These are phyloP conservation scores for Rhipidocladum racemiflorum DNA, from an alignment of 176 grass and related monocot species.

Conservation along the genomic window DNA sequence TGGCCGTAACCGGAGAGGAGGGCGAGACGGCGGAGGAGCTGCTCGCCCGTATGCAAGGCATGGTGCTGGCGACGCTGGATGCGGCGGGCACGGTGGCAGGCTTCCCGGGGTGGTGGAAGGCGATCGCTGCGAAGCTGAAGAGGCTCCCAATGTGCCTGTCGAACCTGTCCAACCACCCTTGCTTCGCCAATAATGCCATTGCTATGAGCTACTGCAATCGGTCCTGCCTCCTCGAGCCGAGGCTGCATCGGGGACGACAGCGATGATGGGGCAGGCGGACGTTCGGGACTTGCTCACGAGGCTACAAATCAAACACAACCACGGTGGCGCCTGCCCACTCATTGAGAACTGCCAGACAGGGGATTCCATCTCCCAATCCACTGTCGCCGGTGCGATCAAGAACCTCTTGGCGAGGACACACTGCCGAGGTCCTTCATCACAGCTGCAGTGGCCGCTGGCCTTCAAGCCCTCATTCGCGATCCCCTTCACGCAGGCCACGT, in stretches of 20 bases:
- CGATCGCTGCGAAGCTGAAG: constrained; percentile 57
- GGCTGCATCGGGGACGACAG: not conserved
- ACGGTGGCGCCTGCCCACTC: no score
- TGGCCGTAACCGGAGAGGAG: not conserved
- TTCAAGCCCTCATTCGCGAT: no score
- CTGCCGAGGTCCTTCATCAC: no score
- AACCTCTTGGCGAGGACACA: no score
- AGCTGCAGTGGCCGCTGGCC: no score
- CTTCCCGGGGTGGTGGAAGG: constrained; percentile 63
- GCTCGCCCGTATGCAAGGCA: constrained; percentile 36
- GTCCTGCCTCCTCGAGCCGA: not conserved
- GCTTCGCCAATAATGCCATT: constrained; percentile 76
- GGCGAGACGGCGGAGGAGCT: not conserved
- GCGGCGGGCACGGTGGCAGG: constrained; percentile 31
- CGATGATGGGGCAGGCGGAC: not conserved
- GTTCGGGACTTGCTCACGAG: constrained; percentile 78
- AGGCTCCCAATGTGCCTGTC: constrained; percentile 54
- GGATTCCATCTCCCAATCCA: no score
- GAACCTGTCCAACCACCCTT: constrained; percentile 77
- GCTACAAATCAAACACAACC: constrained; percentile 93
- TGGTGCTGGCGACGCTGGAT: constrained; percentile 35
- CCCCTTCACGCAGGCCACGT: no score
- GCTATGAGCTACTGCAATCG: constrained; percentile 72
- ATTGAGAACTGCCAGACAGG: no score
- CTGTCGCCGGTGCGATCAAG: no score